Evolutionary conservation across 1,139 yeast species (phyloP).

Genomic region (Geotrichum siamense): DNA sequence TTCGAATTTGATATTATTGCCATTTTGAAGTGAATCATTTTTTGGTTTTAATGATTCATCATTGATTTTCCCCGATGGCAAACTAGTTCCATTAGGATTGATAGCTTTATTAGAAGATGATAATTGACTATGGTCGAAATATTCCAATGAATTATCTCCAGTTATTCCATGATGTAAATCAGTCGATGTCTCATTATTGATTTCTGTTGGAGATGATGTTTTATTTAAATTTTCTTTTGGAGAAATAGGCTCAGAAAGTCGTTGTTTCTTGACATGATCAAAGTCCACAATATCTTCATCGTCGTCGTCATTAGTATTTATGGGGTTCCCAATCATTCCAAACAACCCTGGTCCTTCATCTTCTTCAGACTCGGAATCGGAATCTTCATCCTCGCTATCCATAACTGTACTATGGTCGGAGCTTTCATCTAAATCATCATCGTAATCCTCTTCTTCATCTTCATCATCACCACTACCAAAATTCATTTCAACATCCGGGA

Average conservation of each 20-base stretch:
- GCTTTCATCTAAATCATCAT: slow-evolving; percentile 20
- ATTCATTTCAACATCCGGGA: slow-evolving; percentile 32
- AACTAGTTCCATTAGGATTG: too few relatives aligned
- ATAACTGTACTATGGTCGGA: slow-evolving; percentile 21
- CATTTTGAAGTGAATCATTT: too few relatives aligned
- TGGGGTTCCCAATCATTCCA: slow-evolving; percentile 25
- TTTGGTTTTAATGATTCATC: too few relatives aligned
- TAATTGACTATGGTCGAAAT: too few relatives aligned
- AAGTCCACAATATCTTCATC: slow-evolving; percentile 26
- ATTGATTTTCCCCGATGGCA: too few relatives aligned
- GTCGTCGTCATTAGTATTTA: slow-evolving; percentile 23
- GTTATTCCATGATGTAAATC: too few relatives aligned
- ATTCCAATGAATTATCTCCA: too few relatives aligned
- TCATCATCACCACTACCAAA: slow-evolving; percentile 24
- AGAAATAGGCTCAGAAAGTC: slow-evolving; percentile 1
- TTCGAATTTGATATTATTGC: too few relatives aligned
- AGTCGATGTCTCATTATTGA: too few relatives aligned
- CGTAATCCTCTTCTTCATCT: slow-evolving; percentile 23
- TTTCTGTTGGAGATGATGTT: too few relatives aligned
- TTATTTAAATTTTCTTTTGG: too few relatives aligned
- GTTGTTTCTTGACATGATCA: slow-evolving; percentile 15
- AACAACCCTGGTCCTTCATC: slow-evolving; percentile 24
- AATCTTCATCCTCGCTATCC: slow-evolving; percentile 26
- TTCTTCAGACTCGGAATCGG: slow-evolving; percentile 13
- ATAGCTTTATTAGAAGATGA: too few relatives aligned